Evolutionary conservation across 768 basidiomycete species (phyloP), one percentile per base, ranked within the genome.

Genomic region (Tulasnella sp.): DNA sequence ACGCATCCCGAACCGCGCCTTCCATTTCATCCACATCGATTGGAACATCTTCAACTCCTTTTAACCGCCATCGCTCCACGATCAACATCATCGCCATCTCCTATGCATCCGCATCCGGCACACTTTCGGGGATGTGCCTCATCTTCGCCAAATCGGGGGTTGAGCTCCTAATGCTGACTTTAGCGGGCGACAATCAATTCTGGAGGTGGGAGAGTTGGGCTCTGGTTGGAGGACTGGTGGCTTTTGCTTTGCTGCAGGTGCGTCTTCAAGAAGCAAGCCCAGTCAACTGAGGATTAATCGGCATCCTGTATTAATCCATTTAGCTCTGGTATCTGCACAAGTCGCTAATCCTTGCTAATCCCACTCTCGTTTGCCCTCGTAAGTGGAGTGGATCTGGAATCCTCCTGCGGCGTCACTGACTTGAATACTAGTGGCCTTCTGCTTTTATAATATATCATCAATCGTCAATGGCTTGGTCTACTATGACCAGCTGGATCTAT

Each of bases 111-210:
- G 90, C 92, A 75, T 95, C 94, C 4, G 96, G 96, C 0, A 95
- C 94, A 31, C 87, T 97, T 38, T 94, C 93, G 4, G 96, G 96
- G 34, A 93, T 98, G 91, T 97, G 95, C 84, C 87, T 98, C 36
- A 88, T 98, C 21, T 94, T 97, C 81, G 96, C 96, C 21, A 98
- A 98, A 87, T 94, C 94, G 80, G 96, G 94, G 3, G 94, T 96
- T 16, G 95, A 97, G 85, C 87, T 98, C 12, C 87, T 97, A 10
- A 86, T 98, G 79, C 86, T 96, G 44, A 95, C 95, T 0, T 81
- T 95, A 36, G 85, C 88, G 6, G 93, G 93, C 10, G 84, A 91
- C 46, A 94, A 94, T 82, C 94, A 96, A 85, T 95, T 94, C 83
- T 92, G 90, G 89, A 86, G 91, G 76, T 94, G 93, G 93, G 89